A percentile compares a stretch with the other conserved stretches of the same genome.
These are phyloP conservation scores for Lolium multiflorum DNA, from an alignment of 176 grass and related monocot species.

Conservation along the genomic window DNA sequence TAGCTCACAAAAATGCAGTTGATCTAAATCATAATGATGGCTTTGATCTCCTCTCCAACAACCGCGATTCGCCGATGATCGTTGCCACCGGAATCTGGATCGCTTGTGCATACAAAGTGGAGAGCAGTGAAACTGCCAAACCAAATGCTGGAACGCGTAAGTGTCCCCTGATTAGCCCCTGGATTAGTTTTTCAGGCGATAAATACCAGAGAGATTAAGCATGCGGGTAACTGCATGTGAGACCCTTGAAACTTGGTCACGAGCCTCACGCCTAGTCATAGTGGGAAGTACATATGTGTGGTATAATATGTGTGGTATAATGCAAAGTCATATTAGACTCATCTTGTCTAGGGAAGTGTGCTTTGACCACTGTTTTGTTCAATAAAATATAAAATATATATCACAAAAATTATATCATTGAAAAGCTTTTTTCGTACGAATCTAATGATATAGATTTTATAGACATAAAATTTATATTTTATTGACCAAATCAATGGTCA, in stretches of 20 bases:
- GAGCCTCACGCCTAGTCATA: neutral
- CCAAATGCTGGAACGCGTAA: neutral
- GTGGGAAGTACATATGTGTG: too few species aligned
- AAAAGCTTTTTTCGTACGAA: too few species aligned
- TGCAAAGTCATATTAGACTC: too few species aligned
- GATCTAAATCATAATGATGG: conserved; percentile 57
- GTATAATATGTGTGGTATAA: too few species aligned
- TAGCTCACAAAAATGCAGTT: conserved; percentile 53
- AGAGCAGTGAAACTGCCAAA: neutral
- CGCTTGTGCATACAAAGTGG: neutral
- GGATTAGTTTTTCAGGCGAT: neutral
- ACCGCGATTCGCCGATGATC: conserved; percentile 40
- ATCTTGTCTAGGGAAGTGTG: too few species aligned
- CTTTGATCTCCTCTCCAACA: conserved; percentile 44
- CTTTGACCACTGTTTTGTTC: too few species aligned
- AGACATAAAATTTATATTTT: too few species aligned
- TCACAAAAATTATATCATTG: too few species aligned
- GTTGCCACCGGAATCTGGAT: neutral
- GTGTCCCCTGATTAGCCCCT: conserved; percentile 15
- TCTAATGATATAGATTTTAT: too few species aligned
- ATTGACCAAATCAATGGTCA: too few species aligned
- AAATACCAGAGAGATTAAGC: neutral
- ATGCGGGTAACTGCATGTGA: neutral
- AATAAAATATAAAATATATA: too few species aligned
- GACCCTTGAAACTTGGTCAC: neutral